phyloP scores from a whole-genome alignment of 352 stramenopile species.

The Globisporangium yorkense region DNA sequence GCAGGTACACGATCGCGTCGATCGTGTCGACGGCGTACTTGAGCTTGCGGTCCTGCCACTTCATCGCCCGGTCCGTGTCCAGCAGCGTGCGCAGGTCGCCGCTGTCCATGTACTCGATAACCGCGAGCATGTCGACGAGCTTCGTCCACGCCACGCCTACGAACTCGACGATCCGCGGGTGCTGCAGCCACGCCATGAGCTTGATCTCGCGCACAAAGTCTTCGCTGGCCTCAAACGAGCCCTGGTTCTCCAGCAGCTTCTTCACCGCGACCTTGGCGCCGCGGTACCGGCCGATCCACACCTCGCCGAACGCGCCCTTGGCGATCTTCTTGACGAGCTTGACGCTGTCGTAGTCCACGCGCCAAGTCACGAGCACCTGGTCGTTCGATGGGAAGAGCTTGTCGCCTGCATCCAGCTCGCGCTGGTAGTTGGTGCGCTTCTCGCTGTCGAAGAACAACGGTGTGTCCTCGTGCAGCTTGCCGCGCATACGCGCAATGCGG shows the following conservation, averaged over 20 bases:
- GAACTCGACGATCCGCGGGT: conserved; percentile 62
- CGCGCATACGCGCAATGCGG: conserved; percentile 28
- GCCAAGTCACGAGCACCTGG: conserved; percentile 63
- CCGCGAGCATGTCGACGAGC: conserved; percentile 52
- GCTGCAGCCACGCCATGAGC: conserved; percentile 47
- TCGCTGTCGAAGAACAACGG: conserved; percentile 69
- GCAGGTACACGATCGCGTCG: conserved; percentile 64
- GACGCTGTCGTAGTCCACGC: conserved; percentile 63
- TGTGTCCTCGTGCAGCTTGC: conserved; percentile 63
- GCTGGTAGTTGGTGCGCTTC: conserved; percentile 48
- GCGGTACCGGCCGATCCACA: conserved; percentile 66
- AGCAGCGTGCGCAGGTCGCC: conserved; percentile 56
- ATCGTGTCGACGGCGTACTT: conserved; percentile 55
- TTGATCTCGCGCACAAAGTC: conserved; percentile 76
- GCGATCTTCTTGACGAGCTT: conserved; percentile 57
- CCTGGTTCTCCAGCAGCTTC: conserved; percentile 36
- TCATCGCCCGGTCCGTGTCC: conserved; percentile 22
- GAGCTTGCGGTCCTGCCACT: conserved; percentile 35
- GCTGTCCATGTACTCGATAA: conserved; percentile 65
- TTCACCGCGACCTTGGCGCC: conserved; percentile 56
- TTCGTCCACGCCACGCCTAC: conserved; percentile 71
- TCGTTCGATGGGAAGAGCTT: conserved; percentile 68
- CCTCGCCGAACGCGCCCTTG: conserved; percentile 63
- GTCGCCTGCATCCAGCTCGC: conserved; percentile 49
- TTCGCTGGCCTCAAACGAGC: conserved; percentile 45